Conservation (phyloP, 768 basidiomycete species). For the Phaeolepiota aurea region DNA sequence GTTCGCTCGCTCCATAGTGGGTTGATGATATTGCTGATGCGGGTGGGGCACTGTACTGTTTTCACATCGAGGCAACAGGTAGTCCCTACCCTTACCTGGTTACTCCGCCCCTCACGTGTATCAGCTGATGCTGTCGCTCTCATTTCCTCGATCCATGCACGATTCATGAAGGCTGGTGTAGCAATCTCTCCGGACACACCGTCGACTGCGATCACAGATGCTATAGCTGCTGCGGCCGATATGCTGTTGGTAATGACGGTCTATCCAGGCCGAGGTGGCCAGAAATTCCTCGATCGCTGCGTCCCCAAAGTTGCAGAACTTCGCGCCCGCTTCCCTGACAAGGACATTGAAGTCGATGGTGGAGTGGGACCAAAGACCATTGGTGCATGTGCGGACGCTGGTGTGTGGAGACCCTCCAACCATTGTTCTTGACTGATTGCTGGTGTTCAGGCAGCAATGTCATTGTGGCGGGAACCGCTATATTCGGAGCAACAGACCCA, state of each 20-base stretch:
- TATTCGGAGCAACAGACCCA: constrained; percentile 78
- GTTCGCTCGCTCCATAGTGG: constrained; percentile 51
- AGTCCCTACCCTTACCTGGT: constrained; percentile 16
- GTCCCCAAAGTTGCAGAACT: constrained; percentile 90
- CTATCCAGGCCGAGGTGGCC: constrained; percentile 92
- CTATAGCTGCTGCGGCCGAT: constrained; percentile 75
- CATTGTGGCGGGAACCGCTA: constrained; percentile 94
- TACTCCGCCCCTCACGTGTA: too few relatives aligned
- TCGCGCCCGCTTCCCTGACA: constrained; percentile 82
- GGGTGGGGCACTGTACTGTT: constrained; percentile 91
- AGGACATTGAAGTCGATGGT: constrained; percentile 97
- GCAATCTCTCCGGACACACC: constrained; percentile 97
- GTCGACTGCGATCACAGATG: constrained; percentile 79
- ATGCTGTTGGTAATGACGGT: constrained; percentile 99
- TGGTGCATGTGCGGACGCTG: constrained; percentile 82
- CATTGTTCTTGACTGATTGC: neutral
- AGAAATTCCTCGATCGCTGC: constrained; percentile 92
- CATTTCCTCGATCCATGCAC: constrained; percentile 72
- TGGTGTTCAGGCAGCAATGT: constrained; percentile 79
- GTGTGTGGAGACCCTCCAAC: constrained; percentile 24
- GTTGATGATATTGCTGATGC: constrained; percentile 93
- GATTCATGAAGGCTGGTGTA: constrained; percentile 89
- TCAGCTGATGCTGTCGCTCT: constrained; percentile 70
- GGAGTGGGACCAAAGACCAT: constrained; percentile 93
- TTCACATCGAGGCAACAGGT: constrained; percentile 94